Evolutionary conservation across 148 eudicot species (phyloP), one percentile per base, ranked within the genome.

Genomic region (Camellia sinensis): DNA sequence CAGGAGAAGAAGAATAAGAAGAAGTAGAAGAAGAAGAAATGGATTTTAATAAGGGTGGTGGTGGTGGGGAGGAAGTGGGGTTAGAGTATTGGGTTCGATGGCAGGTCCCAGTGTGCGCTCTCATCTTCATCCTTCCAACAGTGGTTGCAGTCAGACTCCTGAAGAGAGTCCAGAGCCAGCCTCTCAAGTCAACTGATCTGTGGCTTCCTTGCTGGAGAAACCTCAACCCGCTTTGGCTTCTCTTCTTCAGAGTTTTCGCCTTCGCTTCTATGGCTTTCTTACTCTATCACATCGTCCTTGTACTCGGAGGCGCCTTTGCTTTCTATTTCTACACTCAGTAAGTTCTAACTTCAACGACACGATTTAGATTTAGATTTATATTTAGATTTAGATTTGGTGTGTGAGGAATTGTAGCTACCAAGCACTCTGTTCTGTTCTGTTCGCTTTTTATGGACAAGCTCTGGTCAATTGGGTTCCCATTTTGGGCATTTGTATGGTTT

Each of bases 241-340:
- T 95, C 46, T 14, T 82, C 21, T 95, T 83, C 89, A 87, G 98
- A 73, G 88, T 84, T 50, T 67, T 85, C 3, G 88, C 91, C 76
- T 95, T 93, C 61, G 13, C 76, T 67, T 69, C 87, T 59, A 93
- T 90, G 92, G 87, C 87, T 69, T 88, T 44, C 76, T 56, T 95
- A 73, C 95, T 95, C 44, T 88, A 74, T 75, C 86, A 84, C 61
- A 81, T 82, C 74, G 74, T 88, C 44, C 77, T 80, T 14, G 19
- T 80, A 50, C 79, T 82, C 68, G 90, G 97, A 2, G 97, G 98
- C 1, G 67, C 76, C 73, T 86, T 93, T 67, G 91, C 88, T 60
- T 91, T 95, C 89, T 88, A 80, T 53, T 95, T 95, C 86, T 95
- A 95, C 87, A 95, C 98, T 43, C 98, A 95, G 98, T 94, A 78